A percentile compares a stretch with the other conserved stretches of the same genome.
Conservation (phyloP, 345 rosid species). For the Hirschfeldia incana region DNA sequence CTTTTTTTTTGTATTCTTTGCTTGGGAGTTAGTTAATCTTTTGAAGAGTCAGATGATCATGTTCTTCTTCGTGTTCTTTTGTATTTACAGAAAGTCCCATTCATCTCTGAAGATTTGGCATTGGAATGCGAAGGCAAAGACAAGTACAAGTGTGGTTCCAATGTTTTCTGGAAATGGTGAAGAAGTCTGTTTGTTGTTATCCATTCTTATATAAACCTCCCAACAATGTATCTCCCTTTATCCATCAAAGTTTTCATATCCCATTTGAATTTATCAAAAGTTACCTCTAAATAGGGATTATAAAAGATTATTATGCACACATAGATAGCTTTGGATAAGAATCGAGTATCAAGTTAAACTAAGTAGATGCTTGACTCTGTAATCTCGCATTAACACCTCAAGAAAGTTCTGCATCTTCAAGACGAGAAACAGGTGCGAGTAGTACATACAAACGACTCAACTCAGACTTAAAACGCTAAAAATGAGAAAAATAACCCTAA, state of each 20-base stretch:
- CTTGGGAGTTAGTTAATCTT: not conserved
- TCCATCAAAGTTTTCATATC: slow-evolving; percentile 11
- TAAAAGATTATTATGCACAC: not conserved
- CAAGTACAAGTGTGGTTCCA: slow-evolving; percentile 97
- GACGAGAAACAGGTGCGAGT: not conserved
- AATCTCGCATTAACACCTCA: slow-evolving; percentile 8
- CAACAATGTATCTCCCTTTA: slow-evolving; percentile 35
- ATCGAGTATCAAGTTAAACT: not conserved
- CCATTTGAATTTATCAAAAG: slow-evolving; percentile 27
- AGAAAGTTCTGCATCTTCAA: slow-evolving; percentile 20
- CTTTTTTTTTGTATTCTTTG: not conserved
- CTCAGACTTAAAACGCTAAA: slow-evolving; percentile 16
- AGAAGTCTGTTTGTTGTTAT: slow-evolving; percentile 12
- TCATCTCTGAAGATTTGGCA: slow-evolving; percentile 71
- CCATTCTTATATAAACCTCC: slow-evolving; percentile 18
- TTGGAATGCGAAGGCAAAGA: slow-evolving; percentile 96
- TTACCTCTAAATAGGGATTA: not conserved
- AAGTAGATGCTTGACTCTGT: not conserved
- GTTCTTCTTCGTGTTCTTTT: not conserved
- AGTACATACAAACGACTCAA: slow-evolving; percentile 34
- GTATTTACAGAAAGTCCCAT: slow-evolving; percentile 85
- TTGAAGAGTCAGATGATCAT: slow-evolving; percentile 3
- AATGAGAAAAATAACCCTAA: slow-evolving; percentile 23
- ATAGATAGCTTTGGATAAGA: not conserved
- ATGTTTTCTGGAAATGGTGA: slow-evolving; percentile 99